Conservation (phyloP, 768 basidiomycete genomes). For the Mycena capillaripes region DNA sequence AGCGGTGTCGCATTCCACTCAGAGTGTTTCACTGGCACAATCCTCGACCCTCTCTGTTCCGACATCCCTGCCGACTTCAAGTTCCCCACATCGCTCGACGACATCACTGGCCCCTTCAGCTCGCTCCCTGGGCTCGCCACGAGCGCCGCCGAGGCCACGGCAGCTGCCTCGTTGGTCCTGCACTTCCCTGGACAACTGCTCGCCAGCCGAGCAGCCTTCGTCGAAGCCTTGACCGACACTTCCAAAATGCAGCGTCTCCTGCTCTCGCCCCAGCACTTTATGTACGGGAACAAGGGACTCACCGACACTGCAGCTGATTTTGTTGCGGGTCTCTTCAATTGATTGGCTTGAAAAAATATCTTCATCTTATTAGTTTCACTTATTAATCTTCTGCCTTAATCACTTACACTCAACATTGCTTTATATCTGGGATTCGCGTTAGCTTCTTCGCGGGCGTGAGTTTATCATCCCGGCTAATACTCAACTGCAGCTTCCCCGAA, state of each 20-base stretch:
- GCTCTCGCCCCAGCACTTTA: slow-evolving; percentile 34
- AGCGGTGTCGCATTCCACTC: slow-evolving; percentile 12
- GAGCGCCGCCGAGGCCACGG: slow-evolving; percentile 20
- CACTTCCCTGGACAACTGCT: slow-evolving; percentile 32
- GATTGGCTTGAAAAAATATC: too few species aligned
- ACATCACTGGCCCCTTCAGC: slow-evolving; percentile 32
- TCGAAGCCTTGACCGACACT: slow-evolving; percentile 19
- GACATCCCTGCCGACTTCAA: slow-evolving; percentile 11
- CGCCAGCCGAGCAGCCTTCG: slow-evolving; percentile 14
- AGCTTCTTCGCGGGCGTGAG: too few species aligned
- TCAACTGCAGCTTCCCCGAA: too few species aligned
- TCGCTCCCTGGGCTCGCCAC: slow-evolving; percentile 22
- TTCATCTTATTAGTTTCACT: too few species aligned
- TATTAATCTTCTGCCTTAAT: too few species aligned
- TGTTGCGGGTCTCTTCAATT: too few species aligned
- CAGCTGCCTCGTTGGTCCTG: slow-evolving; percentile 27
- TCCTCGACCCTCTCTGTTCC: slow-evolving; percentile 35
- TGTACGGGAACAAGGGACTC: slow-evolving; percentile 36
- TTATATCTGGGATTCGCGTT: too few species aligned
- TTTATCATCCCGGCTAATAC: too few species aligned
- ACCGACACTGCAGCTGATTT: too few species aligned
- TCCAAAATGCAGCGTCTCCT: slow-evolving; percentile 28
- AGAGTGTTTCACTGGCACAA: slow-evolving; percentile 33
- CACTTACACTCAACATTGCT: too few species aligned
- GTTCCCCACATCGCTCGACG: slow-evolving; percentile 27